Conservation (phyloP, 2,329 filamentous ascomycete genomes). For the Beauveria medogensis region DNA sequence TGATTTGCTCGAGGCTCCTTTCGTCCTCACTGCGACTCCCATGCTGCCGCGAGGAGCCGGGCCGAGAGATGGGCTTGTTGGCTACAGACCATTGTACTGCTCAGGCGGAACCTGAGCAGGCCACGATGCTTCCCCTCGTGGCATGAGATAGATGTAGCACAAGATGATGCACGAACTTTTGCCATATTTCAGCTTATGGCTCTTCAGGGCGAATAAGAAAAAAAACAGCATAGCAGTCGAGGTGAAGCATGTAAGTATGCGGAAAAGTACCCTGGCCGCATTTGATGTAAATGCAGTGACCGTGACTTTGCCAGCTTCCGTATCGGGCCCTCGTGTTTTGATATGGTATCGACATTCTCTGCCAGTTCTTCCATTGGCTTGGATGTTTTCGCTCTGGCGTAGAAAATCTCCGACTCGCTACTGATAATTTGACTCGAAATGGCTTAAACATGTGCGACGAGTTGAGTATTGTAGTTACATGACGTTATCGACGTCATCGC, state of each 20-base stretch:
- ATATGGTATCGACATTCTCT: constrained; percentile 41
- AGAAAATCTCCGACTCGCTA: constrained; percentile 42
- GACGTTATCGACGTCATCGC: neutral
- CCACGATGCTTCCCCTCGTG: neutral
- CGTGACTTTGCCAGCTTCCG: constrained; percentile 26
- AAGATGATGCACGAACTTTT: neutral
- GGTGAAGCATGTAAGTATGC: neutral
- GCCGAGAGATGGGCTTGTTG: neutral
- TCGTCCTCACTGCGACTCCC: neutral
- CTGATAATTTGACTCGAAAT: constrained; percentile 48
- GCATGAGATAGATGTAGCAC: neutral
- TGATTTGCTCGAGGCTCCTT: neutral
- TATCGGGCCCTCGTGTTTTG: constrained; percentile 19
- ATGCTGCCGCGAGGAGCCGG: neutral
- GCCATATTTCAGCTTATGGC: too few species aligned
- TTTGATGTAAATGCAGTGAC: neutral
- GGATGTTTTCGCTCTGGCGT: constrained; percentile 51
- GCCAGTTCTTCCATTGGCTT: constrained; percentile 36
- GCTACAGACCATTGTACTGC: neutral
- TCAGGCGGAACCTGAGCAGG: neutral
- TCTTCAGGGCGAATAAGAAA: too few species aligned
- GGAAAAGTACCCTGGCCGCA: neutral
- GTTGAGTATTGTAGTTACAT: constrained; percentile 53
- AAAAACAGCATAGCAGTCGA: too few species aligned
- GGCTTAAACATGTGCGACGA: constrained; percentile 44